Evolutionary conservation across 495 filamentous ascomycete species (phyloP).

Genomic region (Neurospora tetraspora): DNA sequence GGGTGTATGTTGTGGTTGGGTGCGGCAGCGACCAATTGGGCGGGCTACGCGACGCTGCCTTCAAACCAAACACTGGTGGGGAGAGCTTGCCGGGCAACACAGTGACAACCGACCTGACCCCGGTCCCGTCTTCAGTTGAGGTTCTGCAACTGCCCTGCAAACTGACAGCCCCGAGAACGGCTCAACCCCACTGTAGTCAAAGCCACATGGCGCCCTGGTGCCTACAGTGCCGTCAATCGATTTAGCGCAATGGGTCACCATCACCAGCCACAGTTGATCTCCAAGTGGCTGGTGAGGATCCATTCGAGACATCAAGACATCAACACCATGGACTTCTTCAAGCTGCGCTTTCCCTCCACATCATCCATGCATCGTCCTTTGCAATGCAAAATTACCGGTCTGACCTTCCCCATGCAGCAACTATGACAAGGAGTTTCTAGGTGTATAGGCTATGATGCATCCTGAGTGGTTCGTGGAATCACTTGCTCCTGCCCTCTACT

Average conservation of each 20-base stretch:
- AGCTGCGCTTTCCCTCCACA: background rate
- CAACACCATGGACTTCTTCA: background rate
- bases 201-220: background rate
- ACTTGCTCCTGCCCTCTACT: background rate
- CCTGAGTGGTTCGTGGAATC: background rate
- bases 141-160: background rate
- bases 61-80: background rate
- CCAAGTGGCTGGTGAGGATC: background rate
- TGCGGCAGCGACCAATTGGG: slow-evolving; percentile 9
- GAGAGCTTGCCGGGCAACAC: slow-evolving; percentile 21
- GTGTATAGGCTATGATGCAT: too few relatives aligned
- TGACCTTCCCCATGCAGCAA: background rate
- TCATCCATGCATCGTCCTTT: background rate
- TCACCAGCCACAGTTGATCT: background rate
- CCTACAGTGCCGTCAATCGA: background rate
- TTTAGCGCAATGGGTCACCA: background rate
- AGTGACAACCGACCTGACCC: slow-evolving; percentile 1
- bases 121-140: background rate
- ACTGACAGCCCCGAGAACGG: background rate
- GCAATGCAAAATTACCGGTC: background rate
- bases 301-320: background rate
- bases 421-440: background rate
- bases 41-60: slow-evolving; percentile 16
- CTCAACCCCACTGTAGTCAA: background rate
- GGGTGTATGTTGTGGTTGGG: slow-evolving; percentile 23